Evolutionary conservation across 1,139 yeast genomes (phyloP).

Genomic region (Protomyces inouyei): DNA sequence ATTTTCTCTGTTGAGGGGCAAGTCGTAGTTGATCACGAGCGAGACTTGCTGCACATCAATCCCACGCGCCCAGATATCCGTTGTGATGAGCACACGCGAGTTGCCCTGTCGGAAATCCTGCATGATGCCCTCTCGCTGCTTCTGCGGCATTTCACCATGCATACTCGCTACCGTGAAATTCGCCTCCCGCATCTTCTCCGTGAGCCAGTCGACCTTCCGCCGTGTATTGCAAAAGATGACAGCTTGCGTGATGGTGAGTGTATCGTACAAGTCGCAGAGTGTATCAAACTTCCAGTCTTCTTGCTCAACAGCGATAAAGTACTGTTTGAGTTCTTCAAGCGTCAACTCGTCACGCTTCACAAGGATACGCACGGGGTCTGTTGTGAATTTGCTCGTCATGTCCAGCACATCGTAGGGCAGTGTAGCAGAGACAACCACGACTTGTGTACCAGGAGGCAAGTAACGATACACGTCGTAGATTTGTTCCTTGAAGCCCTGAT

Average conservation of each 20-base stretch:
- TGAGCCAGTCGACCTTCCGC: conserved; percentile 91
- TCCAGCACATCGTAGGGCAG: conserved; percentile 95
- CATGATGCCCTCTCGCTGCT: conserved; percentile 97
- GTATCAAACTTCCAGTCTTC: conserved; percentile 94
- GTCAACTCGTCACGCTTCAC: conserved; percentile 98
- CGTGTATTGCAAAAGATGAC: conserved; percentile 99
- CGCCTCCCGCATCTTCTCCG: conserved; percentile 76
- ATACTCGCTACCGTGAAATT: conserved; percentile 92
- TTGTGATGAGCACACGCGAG: conserved; percentile 91
- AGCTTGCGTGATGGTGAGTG: conserved; percentile 97
- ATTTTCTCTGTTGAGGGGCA: conserved; percentile 96
- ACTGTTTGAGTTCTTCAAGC: conserved; percentile 97
- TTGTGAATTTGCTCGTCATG: conserved; percentile 95
- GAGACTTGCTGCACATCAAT: conserved; percentile 99
- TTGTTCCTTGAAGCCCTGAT: conserved; percentile 96
- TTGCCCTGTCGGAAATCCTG: conserved; percentile 98
- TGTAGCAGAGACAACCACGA: conserved; percentile 93
- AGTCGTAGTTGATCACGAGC: conserved; percentile 93
- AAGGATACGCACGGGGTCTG: conserved; percentile 92
- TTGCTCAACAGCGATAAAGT: conserved; percentile 86
- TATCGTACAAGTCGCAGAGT: conserved; percentile 85
- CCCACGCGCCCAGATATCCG: conserved; percentile 99
- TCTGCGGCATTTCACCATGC: conserved; percentile 96
- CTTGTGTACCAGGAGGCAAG: conserved; percentile 93
- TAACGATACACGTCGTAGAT: conserved; percentile 93